Percentiles rank a stretch among this genome's conserved stretches.
These are phyloP conservation scores for Pleurozium schreberi DNA, from an alignment of 225 moss, liverwort and hornwort species.

Conservation along the genomic window DNA sequence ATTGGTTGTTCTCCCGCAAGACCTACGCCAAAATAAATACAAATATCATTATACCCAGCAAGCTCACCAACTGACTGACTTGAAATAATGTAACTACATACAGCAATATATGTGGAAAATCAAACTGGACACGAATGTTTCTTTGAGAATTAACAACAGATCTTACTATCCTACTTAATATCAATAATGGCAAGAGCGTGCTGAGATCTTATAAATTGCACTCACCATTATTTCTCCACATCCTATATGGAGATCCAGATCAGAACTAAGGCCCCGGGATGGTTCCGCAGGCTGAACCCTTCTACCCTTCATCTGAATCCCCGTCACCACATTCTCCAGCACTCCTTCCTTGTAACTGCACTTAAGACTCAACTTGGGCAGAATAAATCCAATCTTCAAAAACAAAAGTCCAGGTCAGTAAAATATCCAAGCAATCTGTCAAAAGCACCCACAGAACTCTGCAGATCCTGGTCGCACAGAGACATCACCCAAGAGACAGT, in stretches of 20 bases:
- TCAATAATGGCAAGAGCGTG: neutral
- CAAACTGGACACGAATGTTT: neutral
- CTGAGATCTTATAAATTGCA: neutral
- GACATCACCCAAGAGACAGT: neutral
- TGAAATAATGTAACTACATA: neutral
- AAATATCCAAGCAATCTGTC: neutral
- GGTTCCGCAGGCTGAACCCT: conserved; percentile 43
- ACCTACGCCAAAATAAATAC: conserved; percentile 18
- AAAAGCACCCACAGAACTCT: neutral
- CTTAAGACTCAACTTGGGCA: conserved; percentile 53
- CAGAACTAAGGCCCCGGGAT: conserved; percentile 30
- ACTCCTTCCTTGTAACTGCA: conserved; percentile 63
- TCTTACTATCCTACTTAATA: neutral
- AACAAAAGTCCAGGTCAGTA: conserved; percentile 4
- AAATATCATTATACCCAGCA: neutral
- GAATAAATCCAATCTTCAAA: conserved; percentile 54
- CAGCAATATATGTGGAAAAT: neutral
- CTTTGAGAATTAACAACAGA: neutral
- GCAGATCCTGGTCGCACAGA: neutral
- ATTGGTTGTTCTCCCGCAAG: conserved; percentile 59
- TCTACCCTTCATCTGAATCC: conserved; percentile 49
- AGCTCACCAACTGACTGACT: neutral
- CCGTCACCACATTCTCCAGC: conserved; percentile 60
- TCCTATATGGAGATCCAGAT: conserved; percentile 55
- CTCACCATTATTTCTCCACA: conserved; percentile 66